Base-by-base conservation (phyloP, 164 flowering plant genomes). In the Taxillus chinensis region DNA sequence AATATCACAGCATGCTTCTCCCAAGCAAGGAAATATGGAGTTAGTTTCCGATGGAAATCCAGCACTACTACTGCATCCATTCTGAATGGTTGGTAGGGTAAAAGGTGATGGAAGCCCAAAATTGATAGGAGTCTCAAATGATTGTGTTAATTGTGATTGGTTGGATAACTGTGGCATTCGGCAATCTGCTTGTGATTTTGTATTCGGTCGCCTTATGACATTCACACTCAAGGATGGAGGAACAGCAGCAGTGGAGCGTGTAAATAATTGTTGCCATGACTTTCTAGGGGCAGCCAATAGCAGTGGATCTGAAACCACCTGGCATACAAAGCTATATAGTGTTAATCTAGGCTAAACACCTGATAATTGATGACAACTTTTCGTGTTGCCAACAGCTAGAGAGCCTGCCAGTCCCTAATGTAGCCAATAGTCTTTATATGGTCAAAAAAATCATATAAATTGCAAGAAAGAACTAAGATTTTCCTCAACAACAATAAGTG, bases 201-300 rank as follows among this genome's bases (percentile, higher is more conserved):
- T 60, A 68, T 52, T 77, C 59, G 86, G 86, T 65, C 82, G 83
- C 62, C 84, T 64, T 59, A 83, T 83, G 12, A 77, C 79, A 77
- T 72, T 79, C 12, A 73, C 53, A 71, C 56, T 75, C 41, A 89
- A 63, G 39, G 78, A 27, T 11, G 78, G 43, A 63, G 80, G 66
- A 77, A 64, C 73, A 66, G 90, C 41, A 54, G 86, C 40, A 37
- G 27, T 27, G 27, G 96, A 70, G 43, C 91, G 84, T 62, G 92
- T 80, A 69, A 92, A 92, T 65, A 92, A 65, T 53, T 92, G 98
- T 45, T 85, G 93, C 98, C 98, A 92, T 11, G 98, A 79, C 58
- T 83, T 90, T 66, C 81, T 88, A 16, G 86, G 95, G 41, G 78
- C 68, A 39, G 82, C 8, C 63, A 60, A 51, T 46, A 76, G 76